These are phyloP conservation scores for Epichloe sylvatica DNA, from an alignment of 2,329 filamentous ascomycete genomes.

Conservation along the genomic window DNA sequence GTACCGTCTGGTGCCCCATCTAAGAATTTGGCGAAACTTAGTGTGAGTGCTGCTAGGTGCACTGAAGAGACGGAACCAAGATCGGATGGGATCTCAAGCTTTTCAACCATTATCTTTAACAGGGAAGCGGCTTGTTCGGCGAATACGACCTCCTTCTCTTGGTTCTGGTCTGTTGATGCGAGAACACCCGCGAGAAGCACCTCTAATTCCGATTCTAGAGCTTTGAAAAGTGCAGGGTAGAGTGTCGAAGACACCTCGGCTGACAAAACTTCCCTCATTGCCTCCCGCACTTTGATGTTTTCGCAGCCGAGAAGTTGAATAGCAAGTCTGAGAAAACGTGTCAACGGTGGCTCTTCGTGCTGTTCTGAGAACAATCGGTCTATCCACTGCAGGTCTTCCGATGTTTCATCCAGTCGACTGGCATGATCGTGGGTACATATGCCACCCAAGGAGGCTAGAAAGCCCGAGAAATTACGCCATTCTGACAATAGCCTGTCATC, in stretches of 20 bases:
- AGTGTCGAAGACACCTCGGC: conserved; percentile 49
- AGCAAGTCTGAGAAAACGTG: conserved; percentile 46
- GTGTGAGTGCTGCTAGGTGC: conserved; percentile 47
- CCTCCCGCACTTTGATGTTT: conserved; percentile 51
- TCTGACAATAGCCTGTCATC: conserved; percentile 45
- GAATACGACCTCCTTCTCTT: conserved; percentile 50
- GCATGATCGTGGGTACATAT: conserved; percentile 49
- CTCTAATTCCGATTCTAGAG: conserved; percentile 51
- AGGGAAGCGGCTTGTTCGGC: conserved; percentile 53
- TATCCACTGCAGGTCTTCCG: conserved; percentile 48
- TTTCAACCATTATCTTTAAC: conserved; percentile 48
- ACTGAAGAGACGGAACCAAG: conserved; percentile 47
- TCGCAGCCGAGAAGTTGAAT: conserved; percentile 51
- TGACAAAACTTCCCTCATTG: conserved; percentile 51
- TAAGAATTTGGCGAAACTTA: conserved; percentile 54
- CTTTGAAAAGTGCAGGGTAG: conserved; percentile 49
- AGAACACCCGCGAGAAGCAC: conserved; percentile 45
- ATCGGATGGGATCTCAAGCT: conserved; percentile 49
- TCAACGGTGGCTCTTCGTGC: conserved; percentile 46
- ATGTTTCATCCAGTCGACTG: conserved; percentile 42
- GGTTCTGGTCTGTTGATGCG: conserved; percentile 35
- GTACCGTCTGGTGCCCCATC: conserved; percentile 42
- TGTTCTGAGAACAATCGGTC: conserved; percentile 45
- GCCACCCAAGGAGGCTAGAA: conserved; percentile 52
- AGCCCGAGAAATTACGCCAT: conserved; percentile 57